A percentile compares a stretch with the other conserved stretches of the same genome.
Conservation (phyloP, 306 rosid species). For the Pterocarpus santalinus region DNA sequence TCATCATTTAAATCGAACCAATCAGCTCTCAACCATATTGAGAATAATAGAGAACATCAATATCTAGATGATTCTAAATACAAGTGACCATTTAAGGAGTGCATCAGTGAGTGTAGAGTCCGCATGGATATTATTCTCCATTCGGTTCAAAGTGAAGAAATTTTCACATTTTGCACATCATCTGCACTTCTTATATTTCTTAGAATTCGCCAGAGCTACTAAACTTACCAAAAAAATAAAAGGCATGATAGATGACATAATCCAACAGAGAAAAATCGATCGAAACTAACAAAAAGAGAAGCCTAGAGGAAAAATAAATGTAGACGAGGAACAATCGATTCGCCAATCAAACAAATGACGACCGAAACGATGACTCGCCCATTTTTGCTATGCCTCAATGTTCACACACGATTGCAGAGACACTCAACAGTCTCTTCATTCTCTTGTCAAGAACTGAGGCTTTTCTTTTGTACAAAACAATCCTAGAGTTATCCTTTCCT, state of each 20-base stretch:
- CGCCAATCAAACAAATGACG: conserved; percentile 69
- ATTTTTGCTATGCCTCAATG: conserved; percentile 61
- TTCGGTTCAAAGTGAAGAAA: conserved; percentile 51
- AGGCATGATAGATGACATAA: no score
- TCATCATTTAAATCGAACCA: not conserved
- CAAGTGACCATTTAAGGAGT: not conserved
- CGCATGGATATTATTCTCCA: conserved; percentile 28
- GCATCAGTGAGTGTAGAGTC: conserved; percentile 35
- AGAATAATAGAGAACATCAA: not conserved
- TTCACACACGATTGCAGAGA: conserved; percentile 51
- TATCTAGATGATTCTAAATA: not conserved
- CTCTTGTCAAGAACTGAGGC: conserved; percentile 47
- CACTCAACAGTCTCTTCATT: conserved; percentile 43
- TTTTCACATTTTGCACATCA: conserved; percentile 34
- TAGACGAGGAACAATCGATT: conserved; percentile 83
- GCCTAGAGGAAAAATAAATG: not conserved
- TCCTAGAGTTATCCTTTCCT: not conserved
- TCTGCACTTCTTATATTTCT: conserved; percentile 4
- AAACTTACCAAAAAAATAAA: no score
- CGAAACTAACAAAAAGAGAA: not conserved
- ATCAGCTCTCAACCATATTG: not conserved
- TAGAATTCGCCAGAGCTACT: not conserved
- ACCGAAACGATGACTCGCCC: conserved; percentile 94
- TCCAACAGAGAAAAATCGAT: no score
- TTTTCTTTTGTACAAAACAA: not conserved